Evolutionary conservation across 106 monocot genomes (phyloP), one percentile per base, ranked within the genome.

Genomic region (Posidonia australis): DNA sequence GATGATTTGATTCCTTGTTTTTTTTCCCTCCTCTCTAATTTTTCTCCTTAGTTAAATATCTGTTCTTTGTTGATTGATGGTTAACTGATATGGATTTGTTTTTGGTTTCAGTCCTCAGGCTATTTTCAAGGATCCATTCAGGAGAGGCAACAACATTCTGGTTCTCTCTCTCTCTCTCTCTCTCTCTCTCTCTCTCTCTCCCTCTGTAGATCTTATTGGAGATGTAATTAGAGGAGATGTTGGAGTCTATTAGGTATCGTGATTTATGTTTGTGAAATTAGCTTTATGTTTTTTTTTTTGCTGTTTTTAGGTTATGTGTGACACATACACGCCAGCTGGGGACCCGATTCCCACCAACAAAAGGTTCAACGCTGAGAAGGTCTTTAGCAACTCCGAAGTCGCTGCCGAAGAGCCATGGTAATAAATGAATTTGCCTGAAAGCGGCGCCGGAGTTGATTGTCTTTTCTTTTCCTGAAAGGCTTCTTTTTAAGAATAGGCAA

Each of bases 101-200:
- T 56, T 10, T 56, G 55, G 19, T 21, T 17, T 32, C 17, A 73
- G 73, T 24, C 73, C 73, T 0, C 65, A 73, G 56, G 65, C 73
- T 3, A 73, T 73, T 9, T 73, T 73, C 57, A 65, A 26, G 44
- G 73, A 73, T 65, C 73, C 73, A 23, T 73, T 73, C 53, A 73
- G 73, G 73, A 65, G 58, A 25, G 73, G 73, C 13, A 73, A 57
- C 30, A 65, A 73, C 45, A 65, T 65, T 32, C 73, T 73, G 73
- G 73, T 73, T 58, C 54, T 26, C 1, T 22, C 57, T 45, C 21
- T 9, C 44, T 23, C 3, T 24, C 13, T 21, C 12, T 11, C 43
- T 41, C 12, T 42, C 36, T 62, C 14, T 62, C 11, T 41, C 14
- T n/a, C 1, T 1, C 6, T 23, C 19, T 51, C 36, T 48, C 48